Evolutionary conservation across 139 green algal species (phyloP).

Genomic region (Penium margaritaceum): DNA sequence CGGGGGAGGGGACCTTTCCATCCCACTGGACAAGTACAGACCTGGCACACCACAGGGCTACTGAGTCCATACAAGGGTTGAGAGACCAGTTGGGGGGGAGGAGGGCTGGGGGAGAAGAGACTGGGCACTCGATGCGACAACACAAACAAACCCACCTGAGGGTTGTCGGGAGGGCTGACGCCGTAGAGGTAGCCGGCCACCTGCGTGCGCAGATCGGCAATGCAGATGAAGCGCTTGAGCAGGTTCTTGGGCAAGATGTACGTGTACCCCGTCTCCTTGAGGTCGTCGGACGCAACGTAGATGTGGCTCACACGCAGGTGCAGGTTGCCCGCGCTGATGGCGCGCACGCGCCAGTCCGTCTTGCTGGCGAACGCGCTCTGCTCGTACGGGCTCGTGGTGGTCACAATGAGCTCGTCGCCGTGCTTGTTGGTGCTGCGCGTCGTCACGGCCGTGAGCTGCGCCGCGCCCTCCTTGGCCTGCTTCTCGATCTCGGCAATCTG

Average conservation of each 20-base stretch:
- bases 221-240: constrained; percentile 97
- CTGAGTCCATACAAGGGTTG: too few relatives aligned
- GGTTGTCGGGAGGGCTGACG: constrained; percentile 89
- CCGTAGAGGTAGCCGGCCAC: constrained; percentile 82
- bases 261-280: constrained; percentile 79
- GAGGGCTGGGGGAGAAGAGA: too few relatives aligned
- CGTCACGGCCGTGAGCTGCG: constrained; percentile 82
- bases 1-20: too few relatives aligned
- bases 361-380: constrained; percentile 85
- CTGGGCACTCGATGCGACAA: too few relatives aligned
- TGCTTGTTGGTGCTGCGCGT: constrained; percentile 93
- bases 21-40: too few relatives aligned
- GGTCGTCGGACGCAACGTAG: constrained; percentile 95
- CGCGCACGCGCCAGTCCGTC: constrained; percentile 96
- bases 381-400: constrained; percentile 93
- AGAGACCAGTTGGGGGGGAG: too few relatives aligned
- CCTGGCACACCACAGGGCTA: too few relatives aligned
- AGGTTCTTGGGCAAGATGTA: constrained; percentile 99
- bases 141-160: too few relatives aligned
- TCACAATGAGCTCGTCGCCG: constrained; percentile 93
- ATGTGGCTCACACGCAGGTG: constrained; percentile 98
- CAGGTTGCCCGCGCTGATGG: constrained; percentile 91
- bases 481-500: constrained; percentile 99
- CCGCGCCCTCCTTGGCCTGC: constrained; percentile 56
- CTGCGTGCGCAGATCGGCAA: constrained; percentile 94